Base-by-base conservation (phyloP, 352 stramenopile genomes). In the Phytophthora pluvialis region DNA sequence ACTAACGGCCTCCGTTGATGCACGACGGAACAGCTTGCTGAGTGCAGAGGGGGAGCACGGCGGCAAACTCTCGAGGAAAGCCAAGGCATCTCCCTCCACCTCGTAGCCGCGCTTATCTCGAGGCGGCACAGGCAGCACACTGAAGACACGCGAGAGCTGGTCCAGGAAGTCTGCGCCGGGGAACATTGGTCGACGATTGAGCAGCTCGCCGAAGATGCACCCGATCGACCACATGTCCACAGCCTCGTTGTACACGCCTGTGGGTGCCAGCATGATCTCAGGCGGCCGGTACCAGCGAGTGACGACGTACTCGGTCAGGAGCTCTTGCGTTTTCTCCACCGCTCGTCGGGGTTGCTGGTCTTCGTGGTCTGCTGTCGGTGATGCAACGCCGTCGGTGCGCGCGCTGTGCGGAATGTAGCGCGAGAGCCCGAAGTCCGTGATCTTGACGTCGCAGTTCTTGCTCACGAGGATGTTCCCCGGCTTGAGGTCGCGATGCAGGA, bases 191-290 rank as follows among this genome's bases (percentile, higher is more conserved):
- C 85, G 76, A 18, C 87, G 81, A 48, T 90, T 89, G 1, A 97
- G 74, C 48, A 97, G 69, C 64, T 97, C 97, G 3, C 95, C 97
- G 39, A 99, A 92, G 64, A 99, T 99, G 69, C 87, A 95, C 21
- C 87, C 87, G 33, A 95, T 90, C 1, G 83, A 93, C 87, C 87
- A 94, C 86, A 95, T 94, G 55, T 95, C 87, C 40, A 93, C 78
- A 16, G 87, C 81, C 36, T 93, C 81, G 50, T 80, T 88, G 77
- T 94, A 94, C 1, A 72, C 66, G 4, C 84, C 84, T 18, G 89
- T 91, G 25, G 86, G 84, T n/a, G 86, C 80, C 26, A 96, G 56
- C 81, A 95, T 91, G 50, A 96, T 90, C 77, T 96, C 88, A 16
- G 88, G 88, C 7, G 83, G 78, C 0, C 81, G 84, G 50, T 95